Base-by-base conservation (phyloP, 495 filamentous ascomycete species). In the Tetracladium marchalianum region DNA sequence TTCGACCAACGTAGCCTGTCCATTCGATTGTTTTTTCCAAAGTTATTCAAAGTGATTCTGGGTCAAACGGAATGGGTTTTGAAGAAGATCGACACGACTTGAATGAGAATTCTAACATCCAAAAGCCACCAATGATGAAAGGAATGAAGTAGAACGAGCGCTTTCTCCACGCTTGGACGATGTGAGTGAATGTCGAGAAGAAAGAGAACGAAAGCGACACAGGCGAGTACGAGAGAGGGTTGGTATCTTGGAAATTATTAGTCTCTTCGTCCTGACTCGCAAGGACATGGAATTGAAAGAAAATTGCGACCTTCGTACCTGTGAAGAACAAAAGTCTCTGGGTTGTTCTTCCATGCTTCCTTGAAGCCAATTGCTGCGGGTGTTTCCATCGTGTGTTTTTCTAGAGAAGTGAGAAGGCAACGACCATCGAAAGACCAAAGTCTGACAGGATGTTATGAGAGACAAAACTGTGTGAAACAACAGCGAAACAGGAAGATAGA, bases 101-200 rank as follows among this genome's bases (percentile, higher is more conserved):
- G 15, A 1, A 40, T 17, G 47, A 24, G 15, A 33, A 32, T 6
- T 34, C 33, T 39, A 31, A 65, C 69, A 44, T 63, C 80, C 76
- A 77, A 10, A 69, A 45, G 13, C 74, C 69, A 11, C 78, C 80
- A n/a, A 82, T 53, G 7, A 76, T 35, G 10, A 82, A 64, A 0
- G 80, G 69, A 11, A 72, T 69, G 32, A 84, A 73, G 53, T 74
- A 83, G 67, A 69, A 81, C 4, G 68, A 69, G 39, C 62, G 60
- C 16, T 59, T 64, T 17, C 58, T 65, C 37, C 65, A 42, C 5
- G 81, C 51, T 44, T 77, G 70, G 43, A 61, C 67, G 31, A 61
- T 19, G 49, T 85, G 80, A 7, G 58, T 46, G 7, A 62, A n/a
- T 7, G 74, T 58, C 0, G 66, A 58, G 31, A 69, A 36, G 35